Base-by-base conservation (phyloP, 139 green algal genomes). In the Raphidocelis subcapitata region DNA sequence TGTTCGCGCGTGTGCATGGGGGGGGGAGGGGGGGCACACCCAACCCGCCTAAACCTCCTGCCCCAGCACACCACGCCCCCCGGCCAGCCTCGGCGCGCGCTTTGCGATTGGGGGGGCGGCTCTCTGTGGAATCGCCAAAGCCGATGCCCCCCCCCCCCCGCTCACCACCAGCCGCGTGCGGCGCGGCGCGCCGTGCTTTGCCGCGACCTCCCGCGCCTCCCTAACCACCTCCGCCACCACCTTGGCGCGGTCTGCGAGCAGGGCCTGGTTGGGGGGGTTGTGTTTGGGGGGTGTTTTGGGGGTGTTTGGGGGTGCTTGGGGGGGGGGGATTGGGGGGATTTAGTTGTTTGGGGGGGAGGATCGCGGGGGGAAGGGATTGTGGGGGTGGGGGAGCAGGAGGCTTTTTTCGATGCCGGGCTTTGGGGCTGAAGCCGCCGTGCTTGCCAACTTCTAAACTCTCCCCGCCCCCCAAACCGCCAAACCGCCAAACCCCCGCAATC, bases 201-300 rank as follows among this genome's bases (percentile, higher is more conserved):
- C 76, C 41, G 79, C 86, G 64, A 93, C 56, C 74, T 85, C 86
- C 29, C 74, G 56, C 14, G 91, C 88, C 77, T 97, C 92, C 31
- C 28, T 18, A 57, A 81, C 64, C 41, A 94, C 82, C 47, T 88
- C 35, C 0, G 56, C 62, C 61, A 94, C 77, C 51, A 96, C 83
- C 14, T 70, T 74, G 4, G 85, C 57, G 10, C 68, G 82, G 35
- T 73, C 57, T 3, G 35, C 23, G 36, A 97, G 80, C 35, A 97
- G 61, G 24, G 77, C 67, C 47, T 76, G 33, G 63, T n/a, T n/a
- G n/a, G n/a, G n/a, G n/a, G n/a, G n/a, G n/a, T n/a, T n/a, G n/a
- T n/a, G n/a, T n/a, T n/a, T n/a, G n/a, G n/a, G n/a, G n/a, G n/a
- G n/a, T n/a, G n/a, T n/a, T n/a, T n/a, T n/a, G n/a, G n/a, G n/a